Evolutionary conservation across 140 eudicot genomes (phyloP).

Genomic region (Erigeron philadelphicus): DNA sequence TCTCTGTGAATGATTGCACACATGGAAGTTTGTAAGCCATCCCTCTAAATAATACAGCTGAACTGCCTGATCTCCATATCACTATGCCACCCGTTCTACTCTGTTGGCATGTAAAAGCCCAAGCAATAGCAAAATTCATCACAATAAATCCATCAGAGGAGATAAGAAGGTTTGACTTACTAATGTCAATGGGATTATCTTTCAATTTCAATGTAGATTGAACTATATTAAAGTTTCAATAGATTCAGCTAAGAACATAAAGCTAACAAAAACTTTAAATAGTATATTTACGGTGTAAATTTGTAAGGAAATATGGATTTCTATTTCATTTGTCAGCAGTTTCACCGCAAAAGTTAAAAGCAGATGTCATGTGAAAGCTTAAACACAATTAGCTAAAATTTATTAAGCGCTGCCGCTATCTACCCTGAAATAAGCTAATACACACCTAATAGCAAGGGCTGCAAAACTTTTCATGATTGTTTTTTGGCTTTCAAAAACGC

Average conservation of each 20-base stretch:
- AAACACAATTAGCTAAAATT: too few relatives aligned
- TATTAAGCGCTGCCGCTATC: too few relatives aligned
- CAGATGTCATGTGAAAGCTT: background rate
- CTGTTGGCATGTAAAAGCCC: conserved; percentile 40
- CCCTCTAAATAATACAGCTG: conserved; percentile 74
- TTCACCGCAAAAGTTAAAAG: conserved; percentile 7
- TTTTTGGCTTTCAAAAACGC: too few relatives aligned
- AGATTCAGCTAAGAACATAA: background rate
- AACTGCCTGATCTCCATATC: conserved; percentile 90
- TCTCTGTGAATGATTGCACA: conserved; percentile 51
- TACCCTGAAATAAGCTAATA: too few relatives aligned
- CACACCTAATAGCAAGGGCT: too few relatives aligned
- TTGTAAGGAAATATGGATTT: background rate
- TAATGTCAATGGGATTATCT: conserved; percentile 5
- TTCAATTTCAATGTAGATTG: background rate
- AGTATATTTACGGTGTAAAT: background rate
- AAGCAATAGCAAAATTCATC: conserved; percentile 4
- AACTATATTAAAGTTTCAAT: background rate
- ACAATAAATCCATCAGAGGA: conserved; percentile 2
- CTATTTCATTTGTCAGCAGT: background rate
- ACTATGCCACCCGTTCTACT: conserved; percentile 86
- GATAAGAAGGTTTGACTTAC: conserved; percentile 3
- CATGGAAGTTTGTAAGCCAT: conserved; percentile 76
- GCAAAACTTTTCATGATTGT: too few relatives aligned
- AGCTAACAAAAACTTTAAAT: conserved; percentile 3